A percentile compares a stretch with the other conserved stretches of the same genome.
Evolutionary conservation across 352 stramenopile genomes (phyloP).

Genomic region (Phytopythium sindhum): DNA sequence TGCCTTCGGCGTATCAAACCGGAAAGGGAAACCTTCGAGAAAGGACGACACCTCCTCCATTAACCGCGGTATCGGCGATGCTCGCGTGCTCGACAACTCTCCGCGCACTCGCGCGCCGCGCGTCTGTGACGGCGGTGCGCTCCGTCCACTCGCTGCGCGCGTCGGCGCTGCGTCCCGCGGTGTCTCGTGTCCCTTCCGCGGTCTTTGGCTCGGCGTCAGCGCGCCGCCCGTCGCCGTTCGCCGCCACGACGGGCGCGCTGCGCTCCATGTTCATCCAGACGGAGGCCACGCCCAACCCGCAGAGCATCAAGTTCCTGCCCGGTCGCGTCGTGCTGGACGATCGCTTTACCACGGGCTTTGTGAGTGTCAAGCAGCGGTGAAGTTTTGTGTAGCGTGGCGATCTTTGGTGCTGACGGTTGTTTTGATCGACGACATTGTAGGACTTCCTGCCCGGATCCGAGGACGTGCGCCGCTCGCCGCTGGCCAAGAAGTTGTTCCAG

Average conservation of each 20-base stretch:
- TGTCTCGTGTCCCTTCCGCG: neutral
- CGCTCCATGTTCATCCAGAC: slow-evolving; percentile 98
- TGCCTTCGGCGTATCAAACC: neutral
- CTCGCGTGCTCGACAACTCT: slow-evolving; percentile 8
- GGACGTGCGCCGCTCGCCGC: slow-evolving; percentile 88
- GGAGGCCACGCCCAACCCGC: slow-evolving; percentile 97
- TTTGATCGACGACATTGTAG: slow-evolving; percentile 20
- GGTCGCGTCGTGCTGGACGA: slow-evolving; percentile 88
- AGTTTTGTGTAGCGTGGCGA: neutral
- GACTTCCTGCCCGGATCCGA: slow-evolving; percentile 83
- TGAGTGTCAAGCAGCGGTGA: slow-evolving; percentile 10
- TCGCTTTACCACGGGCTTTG: slow-evolving; percentile 73
- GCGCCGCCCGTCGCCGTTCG: slow-evolving; percentile 23
- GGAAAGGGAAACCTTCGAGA: slow-evolving; percentile 2
- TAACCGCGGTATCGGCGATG: neutral
- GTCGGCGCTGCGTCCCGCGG: neutral
- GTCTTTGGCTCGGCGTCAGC: neutral
- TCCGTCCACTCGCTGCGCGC: slow-evolving; percentile 14
- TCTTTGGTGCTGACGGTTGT: neutral
- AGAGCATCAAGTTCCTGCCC: slow-evolving; percentile 98
- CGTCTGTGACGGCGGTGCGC: slow-evolving; percentile 9
- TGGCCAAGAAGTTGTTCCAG: slow-evolving; percentile 96
- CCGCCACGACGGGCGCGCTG: slow-evolving; percentile 34
- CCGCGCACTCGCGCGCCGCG: slow-evolving; percentile 22
- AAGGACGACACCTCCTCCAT: neutral